Evolutionary conservation across 78 protist species (phyloP).

Genomic region (Dictyostelium intermedium): DNA sequence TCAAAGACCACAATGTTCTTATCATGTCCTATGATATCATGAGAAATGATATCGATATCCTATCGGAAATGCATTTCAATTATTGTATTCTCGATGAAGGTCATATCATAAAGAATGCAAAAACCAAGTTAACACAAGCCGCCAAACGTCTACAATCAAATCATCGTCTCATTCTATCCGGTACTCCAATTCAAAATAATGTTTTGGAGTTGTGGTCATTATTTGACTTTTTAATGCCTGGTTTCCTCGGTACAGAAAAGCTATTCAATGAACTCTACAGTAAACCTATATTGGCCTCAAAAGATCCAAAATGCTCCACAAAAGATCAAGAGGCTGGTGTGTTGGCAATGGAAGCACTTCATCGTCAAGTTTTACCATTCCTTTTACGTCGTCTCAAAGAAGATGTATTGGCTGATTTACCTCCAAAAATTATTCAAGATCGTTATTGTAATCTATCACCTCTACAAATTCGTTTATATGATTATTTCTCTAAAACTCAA

Average conservation of each 20-base stretch:
- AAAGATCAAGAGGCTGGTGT: slow-evolving; percentile 84
- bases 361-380: slow-evolving; percentile 97
- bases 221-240: slow-evolving; percentile 99
- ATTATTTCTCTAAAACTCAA: slow-evolving; percentile 54
- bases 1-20: slow-evolving; percentile 62
- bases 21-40: slow-evolving; percentile 91
- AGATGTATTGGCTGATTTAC: slow-evolving; percentile 96
- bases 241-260: slow-evolving; percentile 93
- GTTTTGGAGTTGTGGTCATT: slow-evolving; percentile 97
- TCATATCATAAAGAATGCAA: slow-evolving; percentile 93
- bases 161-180: slow-evolving; percentile 97
- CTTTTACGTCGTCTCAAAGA: slow-evolving; percentile 96
- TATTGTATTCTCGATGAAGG: slow-evolving; percentile 98
- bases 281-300: slow-evolving; percentile 78
- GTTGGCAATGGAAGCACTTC: slow-evolving; percentile 89
- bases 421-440: slow-evolving; percentile 98
- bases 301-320: slow-evolving; percentile 73
- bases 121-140: slow-evolving; percentile 85
- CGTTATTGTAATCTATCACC: slow-evolving; percentile 80
- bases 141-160: slow-evolving; percentile 79
- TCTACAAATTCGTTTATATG: slow-evolving; percentile 84
- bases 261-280: slow-evolving; percentile 82
- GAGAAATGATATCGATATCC: slow-evolving; percentile 83
- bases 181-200: slow-evolving; percentile 96
- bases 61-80: slow-evolving; percentile 59